These are phyloP conservation scores for Corymbia citriodora DNA, from an alignment of 441 rosid species.

Conservation along the genomic window DNA sequence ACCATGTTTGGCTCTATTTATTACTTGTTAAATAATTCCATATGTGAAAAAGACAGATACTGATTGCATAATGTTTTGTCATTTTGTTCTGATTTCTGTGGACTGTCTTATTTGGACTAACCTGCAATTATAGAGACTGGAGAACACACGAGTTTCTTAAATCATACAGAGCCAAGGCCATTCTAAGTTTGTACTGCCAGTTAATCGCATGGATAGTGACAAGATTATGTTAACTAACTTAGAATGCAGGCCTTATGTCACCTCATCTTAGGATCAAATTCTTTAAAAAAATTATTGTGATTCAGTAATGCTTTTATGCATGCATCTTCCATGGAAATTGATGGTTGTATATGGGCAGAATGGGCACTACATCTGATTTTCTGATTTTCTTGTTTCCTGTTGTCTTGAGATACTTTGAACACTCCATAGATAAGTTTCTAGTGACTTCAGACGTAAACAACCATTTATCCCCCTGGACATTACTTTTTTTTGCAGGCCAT, in stretches of 20 bases:
- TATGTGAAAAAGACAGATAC: not conserved
- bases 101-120: not conserved
- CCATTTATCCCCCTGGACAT: not conserved
- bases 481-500: constrained; percentile 51
- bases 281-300: not conserved
- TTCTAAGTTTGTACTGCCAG: not conserved
- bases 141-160: not conserved
- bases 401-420: not conserved
- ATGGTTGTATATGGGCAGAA: not conserved
- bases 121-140: not conserved
- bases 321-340: not conserved
- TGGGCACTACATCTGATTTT: not conserved
- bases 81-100: not conserved
- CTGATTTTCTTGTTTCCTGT: not conserved
- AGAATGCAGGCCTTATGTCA: not conserved
- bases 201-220: not conserved
- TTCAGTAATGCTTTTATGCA: not conserved
- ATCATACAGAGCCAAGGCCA: not conserved
- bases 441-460: not conserved
- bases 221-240: not conserved
- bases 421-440: not conserved
- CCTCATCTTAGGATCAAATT: not conserved
- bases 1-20: not conserved
- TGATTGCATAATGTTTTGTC: not conserved
- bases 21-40: not conserved